These are phyloP conservation scores for Dothideomycetes sp. DNA, from an alignment of 2,329 filamentous ascomycete genomes.

Conservation along the genomic window DNA sequence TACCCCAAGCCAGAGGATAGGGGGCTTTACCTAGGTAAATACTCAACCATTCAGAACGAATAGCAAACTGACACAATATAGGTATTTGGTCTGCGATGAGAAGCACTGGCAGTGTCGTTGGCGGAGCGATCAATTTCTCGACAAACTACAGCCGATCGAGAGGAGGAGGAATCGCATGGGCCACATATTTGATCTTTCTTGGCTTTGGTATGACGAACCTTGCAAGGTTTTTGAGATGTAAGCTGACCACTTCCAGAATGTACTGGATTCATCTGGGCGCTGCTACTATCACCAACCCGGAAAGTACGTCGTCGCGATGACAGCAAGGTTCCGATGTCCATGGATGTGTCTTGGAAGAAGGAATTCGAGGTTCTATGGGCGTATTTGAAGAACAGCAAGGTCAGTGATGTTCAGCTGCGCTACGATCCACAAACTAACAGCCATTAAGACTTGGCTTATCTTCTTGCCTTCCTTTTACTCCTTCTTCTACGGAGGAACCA, in stretches of 20 bases:
- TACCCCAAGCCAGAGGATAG: conserved; percentile 28
- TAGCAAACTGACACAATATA: no score
- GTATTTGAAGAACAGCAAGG: conserved; percentile 22
- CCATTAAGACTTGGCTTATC: conserved; percentile 29
- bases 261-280: conserved; percentile 25
- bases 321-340: conserved; percentile 15
- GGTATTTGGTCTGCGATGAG: conserved; percentile 29
- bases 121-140: conserved; percentile 28
- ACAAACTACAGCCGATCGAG: conserved; percentile 20
- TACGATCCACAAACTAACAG: no score
- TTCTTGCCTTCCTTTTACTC: conserved; percentile 30
- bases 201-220: conserved; percentile 19
- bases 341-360: conserved; percentile 14
- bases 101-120: conserved; percentile 27
- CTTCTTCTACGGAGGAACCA: conserved; percentile 32
- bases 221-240: background rate
- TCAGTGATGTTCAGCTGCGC: conserved; percentile 13
- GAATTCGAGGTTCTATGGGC: conserved; percentile 20
- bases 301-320: conserved; percentile 22
- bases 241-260: conserved; percentile 17
- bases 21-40: conserved; percentile 27
- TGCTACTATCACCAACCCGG: conserved; percentile 22
- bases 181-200: conserved; percentile 26
- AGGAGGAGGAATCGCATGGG: conserved; percentile 24
- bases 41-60: no score